Base-by-base conservation (phyloP, 768 basidiomycete genomes). In the Pleurotus giganteus region DNA sequence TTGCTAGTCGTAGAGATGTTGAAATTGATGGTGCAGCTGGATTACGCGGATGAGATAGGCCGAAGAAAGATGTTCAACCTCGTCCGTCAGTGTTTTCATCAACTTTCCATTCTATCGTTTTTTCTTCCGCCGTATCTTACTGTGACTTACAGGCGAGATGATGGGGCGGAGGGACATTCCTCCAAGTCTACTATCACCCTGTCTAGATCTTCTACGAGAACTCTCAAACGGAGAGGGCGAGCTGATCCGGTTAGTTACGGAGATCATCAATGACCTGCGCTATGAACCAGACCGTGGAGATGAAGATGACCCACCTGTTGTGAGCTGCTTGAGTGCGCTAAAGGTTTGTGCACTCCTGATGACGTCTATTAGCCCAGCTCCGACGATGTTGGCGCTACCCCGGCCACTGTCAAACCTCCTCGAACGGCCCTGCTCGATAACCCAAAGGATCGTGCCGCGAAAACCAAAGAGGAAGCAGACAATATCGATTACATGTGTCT, bases 31-130 rank as follows among this genome's bases (percentile, higher is more conserved):
- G 77, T 88, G 2, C 81, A 88, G 57, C 74, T 94, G 24, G 95
- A 98, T 68, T 98, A 95, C 62, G 82, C 86, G 0, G 96, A 98
- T 70, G 94, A 97, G 68, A 90, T 89, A 56, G 95, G 96, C 3
- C 72, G 93, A 56, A 72, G 93, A 56, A 89, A 89, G 70, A 94
- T 94, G 87, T 90, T 89, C 63, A 77, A 82, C 47, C 84, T 95
- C 28, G 84, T 95, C 61, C 84, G 93, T 89, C 58, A 69, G 89
- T 84, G 26, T 27, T 15, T 39, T 57, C 53, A 9, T 41, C 32
- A 21, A 23, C n/a, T 36, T 24, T n/a, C 9, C 26, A 49, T 11
- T 28, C 9, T 4, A 6, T 11, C 4, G 44, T 8, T 6, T 15
- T 34, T 43, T 55, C 24, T 45, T 31, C 61, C 13, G 44, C 31